Base-by-base conservation (phyloP, 495 filamentous ascomycete genomes). In the Tuber borchii region DNA sequence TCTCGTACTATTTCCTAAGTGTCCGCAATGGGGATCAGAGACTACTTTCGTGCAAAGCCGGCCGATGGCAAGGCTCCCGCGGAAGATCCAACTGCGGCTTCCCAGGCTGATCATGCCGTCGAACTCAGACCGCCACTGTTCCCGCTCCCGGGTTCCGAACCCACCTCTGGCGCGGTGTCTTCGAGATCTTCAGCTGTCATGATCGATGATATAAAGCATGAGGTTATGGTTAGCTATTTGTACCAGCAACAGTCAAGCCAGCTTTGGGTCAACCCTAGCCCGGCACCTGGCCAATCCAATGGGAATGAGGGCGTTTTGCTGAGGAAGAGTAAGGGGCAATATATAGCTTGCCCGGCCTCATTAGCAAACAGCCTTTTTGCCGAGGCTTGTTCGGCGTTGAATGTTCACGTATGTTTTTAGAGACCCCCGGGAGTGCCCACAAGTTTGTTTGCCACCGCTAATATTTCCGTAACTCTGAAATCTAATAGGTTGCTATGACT, bases 221-320 rank as follows among this genome's bases (percentile, higher is more conserved):
- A 93, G 81, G 90, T 94, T 74, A 93, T 94, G 91, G 91, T 91
- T 61, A 93, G 91, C 81, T 93, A 91, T 78, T 86, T 94, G 39
- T 92, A 91, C 83, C 92, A 94, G 80, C 91, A 93, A 81, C 91
- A 92, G 83, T 91, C 89, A 72, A 86, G 87, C 20, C 86, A 88
- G 73, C 84, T 93, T 46, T 94, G 92, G 92, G 88, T 92, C 17
- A 88, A 87, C 45, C 89, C 92, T 77, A 87, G 87, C 45, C 72
- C 73, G n/a, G 10, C 48, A 20, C 42, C 77, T 19, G 74, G 69
- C 7, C 48, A 46, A 40, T 89, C 86, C 71, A 89, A 88, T 3
- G 87, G 90, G 78, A 83, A 89, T 34, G 91, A 94, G 82, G 92
- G 92, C 76, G 90, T 93, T 22, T 83, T 94, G 34, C 80, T 94